phyloP scores from a whole-genome alignment of 768 basidiomycete species.

The Lanmaoa rubissima region DNA sequence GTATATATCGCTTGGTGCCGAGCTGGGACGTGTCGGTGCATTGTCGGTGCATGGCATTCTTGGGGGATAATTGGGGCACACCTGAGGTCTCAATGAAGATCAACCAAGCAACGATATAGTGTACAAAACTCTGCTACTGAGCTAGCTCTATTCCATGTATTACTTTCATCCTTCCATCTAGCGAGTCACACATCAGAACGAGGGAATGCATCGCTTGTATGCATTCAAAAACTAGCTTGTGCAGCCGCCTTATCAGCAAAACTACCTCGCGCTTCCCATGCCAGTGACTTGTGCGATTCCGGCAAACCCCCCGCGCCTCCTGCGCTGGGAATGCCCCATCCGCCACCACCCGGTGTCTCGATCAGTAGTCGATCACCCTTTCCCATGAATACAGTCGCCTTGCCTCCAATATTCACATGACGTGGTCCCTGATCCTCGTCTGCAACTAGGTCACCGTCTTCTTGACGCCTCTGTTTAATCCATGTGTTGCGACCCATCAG shows the following conservation, averaged over 20 bases:
- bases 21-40: no score
- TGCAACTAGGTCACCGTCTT: slow-evolving; percentile 64
- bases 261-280: slow-evolving; percentile 74
- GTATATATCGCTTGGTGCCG: no score
- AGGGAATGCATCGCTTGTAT: no score
- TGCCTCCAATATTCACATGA: slow-evolving; percentile 85
- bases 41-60: no score
- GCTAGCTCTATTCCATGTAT: no score
- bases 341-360: slow-evolving; percentile 90
- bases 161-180: no score
- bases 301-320: slow-evolving; percentile 7
- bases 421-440: slow-evolving; percentile 38
- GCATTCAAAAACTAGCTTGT: slow-evolving; percentile 55
- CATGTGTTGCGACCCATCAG: slow-evolving; percentile 81
- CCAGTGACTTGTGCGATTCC: slow-evolving; percentile 30
- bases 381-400: slow-evolving; percentile 84
- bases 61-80: no score
- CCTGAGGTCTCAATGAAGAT: no score
- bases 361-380: slow-evolving; percentile 80
- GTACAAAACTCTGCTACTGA: no score
- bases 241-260: slow-evolving; percentile 60
- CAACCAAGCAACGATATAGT: no score
- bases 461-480: slow-evolving; percentile 66
- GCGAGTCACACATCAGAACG: no score
- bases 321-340: slow-evolving; percentile 56